These are phyloP conservation scores for Teratosphaeria nubilosa DNA, from an alignment of 2,329 filamentous ascomycete species.

Conservation along the genomic window DNA sequence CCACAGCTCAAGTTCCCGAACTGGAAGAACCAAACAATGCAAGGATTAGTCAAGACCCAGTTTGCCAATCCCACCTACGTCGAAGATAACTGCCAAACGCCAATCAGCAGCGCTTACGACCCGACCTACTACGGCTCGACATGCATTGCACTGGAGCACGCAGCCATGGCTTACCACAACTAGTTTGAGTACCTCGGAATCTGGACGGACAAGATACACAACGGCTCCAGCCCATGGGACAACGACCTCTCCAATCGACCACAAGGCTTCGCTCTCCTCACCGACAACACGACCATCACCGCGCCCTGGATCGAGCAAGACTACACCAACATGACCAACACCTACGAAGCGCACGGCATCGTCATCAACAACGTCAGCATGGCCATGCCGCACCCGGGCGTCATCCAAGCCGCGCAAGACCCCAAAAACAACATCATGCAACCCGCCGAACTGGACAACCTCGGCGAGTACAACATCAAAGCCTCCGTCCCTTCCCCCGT, in stretches of 20 bases:
- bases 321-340: slow-evolving; percentile 46
- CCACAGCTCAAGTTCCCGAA: slow-evolving; percentile 56
- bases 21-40: slow-evolving; percentile 41
- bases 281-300: slow-evolving; percentile 62
- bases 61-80: slow-evolving; percentile 57
- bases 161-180: slow-evolving; percentile 60
- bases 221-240: slow-evolving; percentile 34
- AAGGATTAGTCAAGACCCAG: slow-evolving; percentile 47
- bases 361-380: slow-evolving; percentile 67
- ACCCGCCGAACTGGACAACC: slow-evolving; percentile 49
- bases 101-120: slow-evolving; percentile 35
- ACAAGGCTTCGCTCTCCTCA: slow-evolving; percentile 50
- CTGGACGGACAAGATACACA: slow-evolving; percentile 42
- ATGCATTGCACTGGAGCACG: slow-evolving; percentile 60
- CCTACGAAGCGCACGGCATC: slow-evolving; percentile 42
- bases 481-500: slow-evolving; percentile 62
- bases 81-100: slow-evolving; percentile 48
- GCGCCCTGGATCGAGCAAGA: slow-evolving; percentile 58
- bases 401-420: slow-evolving; percentile 55
- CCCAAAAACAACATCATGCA: slow-evolving; percentile 58
- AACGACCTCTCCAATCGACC: slow-evolving; percentile 40
- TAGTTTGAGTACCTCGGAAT: slow-evolving; percentile 40
- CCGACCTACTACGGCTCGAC: slow-evolving; percentile 41
- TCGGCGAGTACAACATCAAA: slow-evolving; percentile 57
- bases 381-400: slow-evolving; percentile 64